These are phyloP conservation scores for Saururus chinensis DNA, from an alignment of 164 flowering plant genomes.

Conservation along the genomic window DNA sequence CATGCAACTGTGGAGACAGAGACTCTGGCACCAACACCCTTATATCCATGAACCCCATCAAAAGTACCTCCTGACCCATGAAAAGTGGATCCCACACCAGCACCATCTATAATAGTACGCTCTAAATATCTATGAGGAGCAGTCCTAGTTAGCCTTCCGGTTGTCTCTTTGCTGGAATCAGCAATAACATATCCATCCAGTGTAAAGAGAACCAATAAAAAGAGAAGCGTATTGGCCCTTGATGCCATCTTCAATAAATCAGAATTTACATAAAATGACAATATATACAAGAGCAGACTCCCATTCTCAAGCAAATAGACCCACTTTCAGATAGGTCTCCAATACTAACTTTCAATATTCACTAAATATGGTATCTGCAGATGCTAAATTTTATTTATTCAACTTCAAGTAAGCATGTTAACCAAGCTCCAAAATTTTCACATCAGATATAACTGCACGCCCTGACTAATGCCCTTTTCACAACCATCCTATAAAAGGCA, in stretches of 20 bases:
- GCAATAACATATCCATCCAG: constrained; percentile 10
- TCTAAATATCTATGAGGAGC: constrained; percentile 55
- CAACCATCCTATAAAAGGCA: too few relatives aligned
- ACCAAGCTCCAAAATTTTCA: too few relatives aligned
- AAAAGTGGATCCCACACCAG: constrained; percentile 36
- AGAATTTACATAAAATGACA: background rate
- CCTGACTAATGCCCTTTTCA: too few relatives aligned
- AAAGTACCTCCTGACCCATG: constrained; percentile 16
- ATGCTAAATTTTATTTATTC: too few relatives aligned
- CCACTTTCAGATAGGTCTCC: too few relatives aligned
- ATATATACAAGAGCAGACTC: background rate
- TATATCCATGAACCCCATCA: constrained; percentile 22
- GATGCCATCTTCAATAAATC: background rate
- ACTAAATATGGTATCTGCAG: too few relatives aligned
- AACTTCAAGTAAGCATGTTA: too few relatives aligned
- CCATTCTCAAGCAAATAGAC: too few relatives aligned
- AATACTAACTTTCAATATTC: too few relatives aligned
- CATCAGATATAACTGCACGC: too few relatives aligned
- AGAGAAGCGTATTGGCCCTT: background rate
- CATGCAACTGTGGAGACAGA: constrained; percentile 80
- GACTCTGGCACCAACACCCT: constrained; percentile 41
- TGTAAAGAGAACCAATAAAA: background rate
- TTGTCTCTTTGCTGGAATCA: constrained; percentile 19
- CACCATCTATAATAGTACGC: constrained; percentile 51
- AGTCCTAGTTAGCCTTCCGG: constrained; percentile 24